These are phyloP conservation scores for Vitis labrusca DNA, from an alignment of 164 flowering plant genomes.

Conservation along the genomic window DNA sequence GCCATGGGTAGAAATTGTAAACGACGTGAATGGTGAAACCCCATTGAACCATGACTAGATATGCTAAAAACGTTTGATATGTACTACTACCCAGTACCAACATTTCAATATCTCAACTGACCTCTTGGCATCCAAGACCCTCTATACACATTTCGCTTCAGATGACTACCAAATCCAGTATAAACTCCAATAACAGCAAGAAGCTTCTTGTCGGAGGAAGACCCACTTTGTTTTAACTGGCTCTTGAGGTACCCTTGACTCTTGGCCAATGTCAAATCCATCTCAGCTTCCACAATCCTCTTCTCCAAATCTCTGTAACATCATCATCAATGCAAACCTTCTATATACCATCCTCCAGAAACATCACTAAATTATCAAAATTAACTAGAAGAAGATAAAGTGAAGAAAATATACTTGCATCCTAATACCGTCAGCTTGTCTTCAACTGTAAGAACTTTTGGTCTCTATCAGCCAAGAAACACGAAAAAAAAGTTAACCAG, in stretches of 20 bases:
- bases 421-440: conserved; percentile 82
- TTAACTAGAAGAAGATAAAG: background rate
- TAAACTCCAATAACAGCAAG: conserved; percentile 98
- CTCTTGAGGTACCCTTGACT: conserved; percentile 82
- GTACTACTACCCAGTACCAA: background rate
- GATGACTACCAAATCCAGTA: conserved; percentile 91
- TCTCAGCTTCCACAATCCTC: conserved; percentile 88
- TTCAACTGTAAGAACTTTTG: conserved; percentile 80
- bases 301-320: conserved; percentile 72
- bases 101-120: conserved; percentile 21
- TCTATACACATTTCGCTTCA: conserved; percentile 75
- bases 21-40: no score
- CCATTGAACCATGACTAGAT: no score
- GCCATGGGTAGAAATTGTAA: no score
- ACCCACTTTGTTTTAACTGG: conserved; percentile 42
- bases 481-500: background rate
- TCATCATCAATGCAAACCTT: background rate
- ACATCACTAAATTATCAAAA: background rate
- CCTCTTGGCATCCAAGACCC: conserved; percentile 97
- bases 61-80: no score
- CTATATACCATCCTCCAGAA: background rate
- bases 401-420: conserved; percentile 65
- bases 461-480: conserved; percentile 47
- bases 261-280: conserved; percentile 91
- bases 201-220: conserved; percentile 49